Evolutionary conservation across 306 rosid species (phyloP), one percentile per base, ranked within the genome.

Genomic region (Cicer pinnatifidum): DNA sequence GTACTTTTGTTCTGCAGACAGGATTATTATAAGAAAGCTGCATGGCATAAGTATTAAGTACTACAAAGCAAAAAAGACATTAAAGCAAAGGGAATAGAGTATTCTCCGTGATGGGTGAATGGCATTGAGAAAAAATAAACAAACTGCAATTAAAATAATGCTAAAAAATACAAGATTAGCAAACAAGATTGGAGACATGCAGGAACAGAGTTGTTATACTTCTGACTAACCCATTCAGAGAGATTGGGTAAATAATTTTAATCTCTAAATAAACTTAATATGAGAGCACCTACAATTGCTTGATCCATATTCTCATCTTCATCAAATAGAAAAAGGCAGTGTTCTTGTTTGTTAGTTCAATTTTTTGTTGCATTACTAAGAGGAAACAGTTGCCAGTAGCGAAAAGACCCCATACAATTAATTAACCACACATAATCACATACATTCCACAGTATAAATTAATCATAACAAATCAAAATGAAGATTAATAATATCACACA

Each of bases 1-100:
- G 78, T 28, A 60, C 45, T 84, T 77, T 85, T 91, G 78, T 63
- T 84, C 94, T 88, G 88, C 76, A 80, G 40, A 77, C 13, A 70
- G 69, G 67, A 67, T 53, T 75, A 73, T 81, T 75, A 75, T 79
- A 56, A 83, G 79, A 77, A 79, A 61, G 40, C 45, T 41, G 50
- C 78, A 73, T 57, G 17, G 62, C 51, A 3, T 45, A 64, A 41
- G 62, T 63, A 60, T 52, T 39, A 64, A 33, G 62, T 63, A 60
- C 60, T 44, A 54, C 16, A 69, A 8, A 38, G 54, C 39, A 10
- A 61, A 46, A 80, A 35, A 44, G 12, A 79, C 16, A 75, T 41
- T 11, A 35, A 54, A 50, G n/a, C 67, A 53, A 45, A 64, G 64
- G 23, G 11, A 45, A 51, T 73, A 13, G 54, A 50, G 70, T 44